Base-by-base conservation (phyloP, 495 filamentous ascomycete genomes). In the Ramalina intermedia region DNA sequence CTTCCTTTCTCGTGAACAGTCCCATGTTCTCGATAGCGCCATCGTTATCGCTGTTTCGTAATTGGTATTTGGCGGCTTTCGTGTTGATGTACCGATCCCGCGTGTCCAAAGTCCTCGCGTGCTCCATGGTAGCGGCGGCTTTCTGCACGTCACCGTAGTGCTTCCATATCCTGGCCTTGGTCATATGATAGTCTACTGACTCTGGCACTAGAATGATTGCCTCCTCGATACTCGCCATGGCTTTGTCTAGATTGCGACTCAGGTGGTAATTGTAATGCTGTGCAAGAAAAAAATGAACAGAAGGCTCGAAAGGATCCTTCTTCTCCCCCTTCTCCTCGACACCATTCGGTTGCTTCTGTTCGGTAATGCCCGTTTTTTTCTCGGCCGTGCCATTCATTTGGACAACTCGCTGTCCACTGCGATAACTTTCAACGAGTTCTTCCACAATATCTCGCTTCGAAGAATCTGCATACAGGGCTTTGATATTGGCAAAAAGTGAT, bases 1-100 rank as follows among this genome's bases (percentile, higher is more conserved):
- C 84, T 56, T 99, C 91, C 44, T 85, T 87, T 35, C 89, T 75
- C 0, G 91, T 99, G 67, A 99, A 99, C 46, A 94, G 77, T 61
- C 88, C 84, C 85, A 96, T 89, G 21, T 86, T 93, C 24, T 81
- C 73, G 26, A 96, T 67, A 0, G 79, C 90, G 56, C 78, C 80
- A 43, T 93, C 87, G 56, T 84, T 90, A 57, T 94, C 77, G 60
- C 95, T 75, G 64, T 96, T 94, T 45, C 91, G 81, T 23, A 99
- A 75, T 58, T 90, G 87, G 62, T 99, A 99, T 63, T 99, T 96
- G 27, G 93, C 88, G 18, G 87, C 82, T 69, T 99, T 99, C 43
- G 87, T 87, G 70, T 99, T 99, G 70, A 96, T 96, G 62, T 95
- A 91, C 21, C 91, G 84, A 61, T 99, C 91, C 66, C 79, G 84